Evolutionary conservation across 331 rosid species (phyloP).

Genomic region (Telfairia occidentalis): DNA sequence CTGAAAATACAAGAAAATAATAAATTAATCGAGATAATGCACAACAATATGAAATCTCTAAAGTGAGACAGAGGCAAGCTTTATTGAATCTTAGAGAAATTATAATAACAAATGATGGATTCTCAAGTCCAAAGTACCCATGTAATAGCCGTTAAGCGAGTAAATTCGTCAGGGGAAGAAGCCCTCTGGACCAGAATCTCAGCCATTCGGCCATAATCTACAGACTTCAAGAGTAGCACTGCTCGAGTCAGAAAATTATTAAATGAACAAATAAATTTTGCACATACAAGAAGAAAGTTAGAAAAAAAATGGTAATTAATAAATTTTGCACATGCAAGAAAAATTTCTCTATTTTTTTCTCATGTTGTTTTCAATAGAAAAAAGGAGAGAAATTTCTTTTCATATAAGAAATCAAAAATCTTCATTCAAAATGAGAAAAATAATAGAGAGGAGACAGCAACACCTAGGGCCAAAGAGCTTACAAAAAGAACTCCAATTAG

Average conservation of each 20-base stretch:
- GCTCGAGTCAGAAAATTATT: constrained; percentile 88
- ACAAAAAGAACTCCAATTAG: background rate
- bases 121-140: constrained; percentile 52
- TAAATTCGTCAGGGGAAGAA: constrained; percentile 76
- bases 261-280: constrained; percentile 54
- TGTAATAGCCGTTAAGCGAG: constrained; percentile 87
- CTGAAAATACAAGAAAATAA: constrained; percentile 29
- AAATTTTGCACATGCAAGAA: background rate
- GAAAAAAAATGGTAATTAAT: background rate
- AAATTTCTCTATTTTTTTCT: too few relatives aligned
- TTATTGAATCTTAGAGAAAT: background rate
- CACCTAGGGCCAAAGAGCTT: background rate
- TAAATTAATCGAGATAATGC: background rate
- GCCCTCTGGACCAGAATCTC: constrained; percentile 95
- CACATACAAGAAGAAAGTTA: constrained; percentile 13
- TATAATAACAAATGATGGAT: background rate
- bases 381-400: background rate
- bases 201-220: constrained; percentile 99
- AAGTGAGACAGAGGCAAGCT: background rate
- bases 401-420: background rate
- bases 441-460: background rate
- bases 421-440: background rate
- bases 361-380: background rate
- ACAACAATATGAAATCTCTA: background rate
- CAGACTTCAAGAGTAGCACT: constrained; percentile 99